Evolutionary conservation across 331 rosid species (phyloP).

Genomic region (Stylosanthes scabra): DNA sequence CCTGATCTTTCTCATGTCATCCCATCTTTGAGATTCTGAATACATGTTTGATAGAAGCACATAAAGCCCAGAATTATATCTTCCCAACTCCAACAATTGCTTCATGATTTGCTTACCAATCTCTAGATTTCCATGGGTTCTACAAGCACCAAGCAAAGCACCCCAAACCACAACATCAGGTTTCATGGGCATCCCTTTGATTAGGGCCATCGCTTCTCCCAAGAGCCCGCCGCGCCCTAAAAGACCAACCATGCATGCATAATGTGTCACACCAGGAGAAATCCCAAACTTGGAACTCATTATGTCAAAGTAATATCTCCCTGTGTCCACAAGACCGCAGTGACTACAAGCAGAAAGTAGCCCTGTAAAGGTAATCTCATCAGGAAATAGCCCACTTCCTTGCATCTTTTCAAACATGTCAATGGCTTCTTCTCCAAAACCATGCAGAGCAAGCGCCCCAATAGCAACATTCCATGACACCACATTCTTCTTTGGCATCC

Average conservation of each 20-base stretch:
- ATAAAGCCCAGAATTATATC: constrained; percentile 51
- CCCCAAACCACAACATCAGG: constrained; percentile 78
- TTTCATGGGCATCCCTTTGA: constrained; percentile 66
- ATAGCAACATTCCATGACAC: constrained; percentile 75
- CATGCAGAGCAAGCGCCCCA: constrained; percentile 76
- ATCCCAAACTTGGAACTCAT: constrained; percentile 56
- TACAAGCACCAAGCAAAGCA: constrained; percentile 82
- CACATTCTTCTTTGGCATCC: constrained; percentile 56
- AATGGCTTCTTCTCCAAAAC: constrained; percentile 63
- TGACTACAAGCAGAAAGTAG: constrained; percentile 81
- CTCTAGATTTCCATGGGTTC: constrained; percentile 59
- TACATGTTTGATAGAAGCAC: constrained; percentile 54
- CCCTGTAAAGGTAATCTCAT: constrained; percentile 73
- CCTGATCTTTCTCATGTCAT: constrained; percentile 64
- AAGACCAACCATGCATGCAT: constrained; percentile 81
- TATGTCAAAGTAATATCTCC: constrained; percentile 55
- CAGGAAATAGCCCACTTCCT: constrained; percentile 54
- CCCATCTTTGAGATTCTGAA: constrained; percentile 68
- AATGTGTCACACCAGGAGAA: constrained; percentile 66
- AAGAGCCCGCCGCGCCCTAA: constrained; percentile 66
- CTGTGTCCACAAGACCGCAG: constrained; percentile 63
- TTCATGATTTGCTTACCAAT: constrained; percentile 66
- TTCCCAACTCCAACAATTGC: constrained; percentile 67
- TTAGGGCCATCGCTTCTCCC: constrained; percentile 60
- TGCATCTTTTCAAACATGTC: constrained; percentile 66